Conservation (phyloP, 495 filamentous ascomycete species). For the Daldinia concentrica region DNA sequence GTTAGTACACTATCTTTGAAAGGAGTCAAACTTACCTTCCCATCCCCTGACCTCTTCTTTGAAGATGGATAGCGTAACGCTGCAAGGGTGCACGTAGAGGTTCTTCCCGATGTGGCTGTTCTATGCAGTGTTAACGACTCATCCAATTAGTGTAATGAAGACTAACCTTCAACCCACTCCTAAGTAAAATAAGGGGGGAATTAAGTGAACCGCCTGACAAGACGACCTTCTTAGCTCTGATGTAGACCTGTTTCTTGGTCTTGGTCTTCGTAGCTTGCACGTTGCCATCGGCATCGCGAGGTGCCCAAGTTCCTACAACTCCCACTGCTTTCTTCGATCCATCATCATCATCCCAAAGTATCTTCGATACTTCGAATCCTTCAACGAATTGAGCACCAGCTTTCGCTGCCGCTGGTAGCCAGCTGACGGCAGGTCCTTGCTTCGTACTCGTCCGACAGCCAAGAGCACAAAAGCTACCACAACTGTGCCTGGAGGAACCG, state of each 20-base stretch:
- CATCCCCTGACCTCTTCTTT: conserved; percentile 68
- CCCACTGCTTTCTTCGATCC: conserved; percentile 65
- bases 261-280: conserved; percentile 47
- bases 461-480: conserved; percentile 70
- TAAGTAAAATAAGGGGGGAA: conserved; percentile 70
- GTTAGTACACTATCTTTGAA: background rate
- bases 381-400: conserved; percentile 76
- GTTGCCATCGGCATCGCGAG: conserved; percentile 66
- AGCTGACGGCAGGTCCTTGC: conserved; percentile 72
- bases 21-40: conserved; percentile 58
- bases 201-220: conserved; percentile 71
- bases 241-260: conserved; percentile 61
- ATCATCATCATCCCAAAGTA: conserved; percentile 65
- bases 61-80: conserved; percentile 62
- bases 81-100: conserved; percentile 74
- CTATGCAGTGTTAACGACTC: conserved; percentile 46
- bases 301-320: conserved; percentile 70
- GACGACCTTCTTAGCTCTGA: conserved; percentile 77
- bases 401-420: conserved; percentile 72
- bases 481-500: conserved; percentile 66
- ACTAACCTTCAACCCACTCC: conserved; percentile 61
- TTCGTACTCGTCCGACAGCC: conserved; percentile 73
- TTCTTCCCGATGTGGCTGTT: conserved; percentile 77
- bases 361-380: conserved; percentile 68
- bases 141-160: background rate